phyloP scores from a whole-genome alignment of 2,329 filamentous ascomycete species.

The Arachnomyces sp. region DNA sequence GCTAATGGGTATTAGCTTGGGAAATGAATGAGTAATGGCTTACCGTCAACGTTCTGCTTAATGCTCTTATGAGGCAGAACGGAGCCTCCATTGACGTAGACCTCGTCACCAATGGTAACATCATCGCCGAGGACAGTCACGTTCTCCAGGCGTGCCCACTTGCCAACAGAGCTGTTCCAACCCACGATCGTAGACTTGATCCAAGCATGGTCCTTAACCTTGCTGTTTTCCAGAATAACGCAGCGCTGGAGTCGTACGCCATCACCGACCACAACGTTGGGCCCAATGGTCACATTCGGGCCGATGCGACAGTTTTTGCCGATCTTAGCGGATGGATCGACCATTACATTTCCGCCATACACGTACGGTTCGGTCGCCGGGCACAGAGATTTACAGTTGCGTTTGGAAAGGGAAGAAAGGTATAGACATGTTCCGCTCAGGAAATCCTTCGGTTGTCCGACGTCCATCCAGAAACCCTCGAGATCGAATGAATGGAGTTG shows the following conservation, averaged over 20 bases:
- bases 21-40: slow-evolving; percentile 20
- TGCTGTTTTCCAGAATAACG: slow-evolving; percentile 79
- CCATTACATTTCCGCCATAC: slow-evolving; percentile 89
- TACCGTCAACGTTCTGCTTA: slow-evolving; percentile 90
- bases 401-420: slow-evolving; percentile 86
- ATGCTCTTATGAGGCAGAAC: slow-evolving; percentile 97
- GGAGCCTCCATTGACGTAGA: slow-evolving; percentile 95
- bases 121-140: slow-evolving; percentile 97
- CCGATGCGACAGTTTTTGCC: slow-evolving; percentile 98
- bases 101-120: slow-evolving; percentile 94
- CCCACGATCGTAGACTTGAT: slow-evolving; percentile 97
- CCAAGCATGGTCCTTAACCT: slow-evolving; percentile 98
- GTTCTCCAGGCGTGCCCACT: slow-evolving; percentile 95
- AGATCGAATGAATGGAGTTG: slow-evolving; percentile 93
- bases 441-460: slow-evolving; percentile 98
- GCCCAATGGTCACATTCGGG: slow-evolving; percentile 92
- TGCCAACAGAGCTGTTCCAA: slow-evolving; percentile 94
- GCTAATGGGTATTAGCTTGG: no score
- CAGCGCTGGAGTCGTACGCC: slow-evolving; percentile 90
- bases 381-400: slow-evolving; percentile 74
- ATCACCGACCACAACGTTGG: slow-evolving; percentile 84
- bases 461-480: slow-evolving; percentile 99
- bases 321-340: slow-evolving; percentile 90
- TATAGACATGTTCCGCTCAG: slow-evolving; percentile 92
- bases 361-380: slow-evolving; percentile 70